phyloP scores from a whole-genome alignment of 176 grass and related monocot species.

The Raddia guianensis region DNA sequence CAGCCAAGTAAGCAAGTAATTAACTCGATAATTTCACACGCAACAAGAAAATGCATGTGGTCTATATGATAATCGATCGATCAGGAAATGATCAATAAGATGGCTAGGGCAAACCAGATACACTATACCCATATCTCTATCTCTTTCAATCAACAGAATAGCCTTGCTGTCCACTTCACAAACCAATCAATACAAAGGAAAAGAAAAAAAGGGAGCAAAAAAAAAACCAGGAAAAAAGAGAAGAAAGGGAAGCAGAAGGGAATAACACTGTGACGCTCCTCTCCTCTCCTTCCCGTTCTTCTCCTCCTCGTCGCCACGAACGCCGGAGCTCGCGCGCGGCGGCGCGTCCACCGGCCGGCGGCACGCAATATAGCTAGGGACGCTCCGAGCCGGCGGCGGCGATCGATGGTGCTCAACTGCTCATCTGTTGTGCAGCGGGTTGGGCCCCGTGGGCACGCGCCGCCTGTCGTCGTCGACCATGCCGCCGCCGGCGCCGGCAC shows the following conservation, averaged over 20 bases:
- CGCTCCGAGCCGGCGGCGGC: background rate
- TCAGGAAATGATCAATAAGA: background rate
- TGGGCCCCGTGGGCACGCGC: conserved; percentile 75
- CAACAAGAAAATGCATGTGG: background rate
- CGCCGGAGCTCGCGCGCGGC: background rate
- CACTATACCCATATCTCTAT: conserved; percentile 53
- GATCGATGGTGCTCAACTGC: background rate
- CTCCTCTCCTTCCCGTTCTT: conserved; percentile 64
- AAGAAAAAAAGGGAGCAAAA: background rate
- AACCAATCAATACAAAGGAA: conserved; percentile 35
- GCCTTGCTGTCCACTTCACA: conserved; percentile 52
- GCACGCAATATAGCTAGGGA: background rate
- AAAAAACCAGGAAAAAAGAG: conserved; percentile 14
- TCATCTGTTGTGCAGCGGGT: conserved; percentile 78
- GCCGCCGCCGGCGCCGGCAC: conserved; percentile 26
- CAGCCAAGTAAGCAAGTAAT: background rate
- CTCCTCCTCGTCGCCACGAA: conserved; percentile 27
- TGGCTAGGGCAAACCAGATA: conserved; percentile 29
- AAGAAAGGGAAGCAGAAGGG: conserved; percentile 74
- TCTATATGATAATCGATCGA: background rate
- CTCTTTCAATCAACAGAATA: conserved; percentile 60
- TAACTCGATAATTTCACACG: background rate
- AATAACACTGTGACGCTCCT: conserved; percentile 37
- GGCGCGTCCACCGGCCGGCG: background rate
- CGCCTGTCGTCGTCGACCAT: conserved; percentile 60